These are phyloP conservation scores for Pythium vanterpoolii DNA, from an alignment of 352 stramenopile genomes.

Conservation along the genomic window DNA sequence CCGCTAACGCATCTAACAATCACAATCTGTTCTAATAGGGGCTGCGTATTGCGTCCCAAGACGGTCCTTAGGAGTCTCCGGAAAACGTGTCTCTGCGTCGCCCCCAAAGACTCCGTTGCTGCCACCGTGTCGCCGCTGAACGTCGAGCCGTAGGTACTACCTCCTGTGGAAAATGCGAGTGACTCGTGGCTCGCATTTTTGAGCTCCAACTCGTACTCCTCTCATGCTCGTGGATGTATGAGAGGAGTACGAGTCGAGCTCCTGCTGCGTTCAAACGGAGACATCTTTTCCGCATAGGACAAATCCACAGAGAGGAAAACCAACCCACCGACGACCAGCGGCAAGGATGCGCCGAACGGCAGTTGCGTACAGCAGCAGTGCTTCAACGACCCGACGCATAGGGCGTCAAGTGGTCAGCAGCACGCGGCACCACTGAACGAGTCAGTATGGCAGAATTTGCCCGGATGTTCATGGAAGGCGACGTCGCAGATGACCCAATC, in stretches of 20 bases:
- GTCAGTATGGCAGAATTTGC: background rate
- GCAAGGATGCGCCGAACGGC: background rate
- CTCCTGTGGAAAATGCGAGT: background rate
- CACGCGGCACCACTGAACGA: background rate
- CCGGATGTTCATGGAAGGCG: background rate
- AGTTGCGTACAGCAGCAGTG: background rate
- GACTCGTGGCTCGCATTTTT: too few relatives aligned
- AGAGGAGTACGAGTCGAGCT: background rate
- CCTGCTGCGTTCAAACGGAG: too few relatives aligned
- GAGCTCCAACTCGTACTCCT: too few relatives aligned
- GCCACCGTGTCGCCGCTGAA: constrained; percentile 6
- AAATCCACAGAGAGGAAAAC: background rate
- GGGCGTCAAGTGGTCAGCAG: background rate
- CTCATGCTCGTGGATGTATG: background rate
- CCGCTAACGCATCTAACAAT: too few relatives aligned
- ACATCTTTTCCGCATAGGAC: too few relatives aligned
- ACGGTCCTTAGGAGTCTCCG: background rate
- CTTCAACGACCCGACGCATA: background rate
- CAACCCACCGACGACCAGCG: background rate
- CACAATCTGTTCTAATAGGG: too few relatives aligned
- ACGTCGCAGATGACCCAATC: background rate
- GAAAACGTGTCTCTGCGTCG: background rate
- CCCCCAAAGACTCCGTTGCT: background rate
- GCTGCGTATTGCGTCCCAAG: too few relatives aligned
- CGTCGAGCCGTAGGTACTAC: background rate